These are phyloP conservation scores for Aegle marmelos DNA, from an alignment of 345 rosid genomes.

Conservation along the genomic window DNA sequence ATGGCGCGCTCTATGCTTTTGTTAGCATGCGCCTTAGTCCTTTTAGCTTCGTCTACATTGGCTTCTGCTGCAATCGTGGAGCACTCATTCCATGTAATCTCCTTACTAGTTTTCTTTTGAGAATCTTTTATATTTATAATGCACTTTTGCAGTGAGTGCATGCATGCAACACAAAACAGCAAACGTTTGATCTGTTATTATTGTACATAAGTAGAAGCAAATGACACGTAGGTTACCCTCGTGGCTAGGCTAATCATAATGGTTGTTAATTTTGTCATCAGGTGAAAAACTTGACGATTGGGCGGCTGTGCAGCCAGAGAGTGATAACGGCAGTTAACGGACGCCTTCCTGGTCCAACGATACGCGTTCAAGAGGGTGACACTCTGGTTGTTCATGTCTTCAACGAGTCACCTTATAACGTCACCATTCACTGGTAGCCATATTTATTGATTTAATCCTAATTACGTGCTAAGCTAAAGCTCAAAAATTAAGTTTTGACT, in stretches of 20 bases:
- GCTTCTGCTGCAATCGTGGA: constrained; percentile 74
- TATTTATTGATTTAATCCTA: background rate
- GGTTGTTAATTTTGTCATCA: constrained; percentile 20
- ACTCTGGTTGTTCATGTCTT: constrained; percentile 64
- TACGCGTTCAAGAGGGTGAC: constrained; percentile 70
- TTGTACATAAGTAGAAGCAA: too few relatives aligned
- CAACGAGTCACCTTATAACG: constrained; percentile 78
- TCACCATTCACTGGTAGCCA: constrained; percentile 82
- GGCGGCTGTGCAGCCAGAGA: constrained; percentile 53
- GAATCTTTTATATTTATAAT: too few relatives aligned
- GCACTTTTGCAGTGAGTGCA: background rate
- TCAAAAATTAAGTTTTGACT: background rate
- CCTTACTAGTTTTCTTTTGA: background rate
- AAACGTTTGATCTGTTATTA: too few relatives aligned
- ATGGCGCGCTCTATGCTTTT: constrained; percentile 23
- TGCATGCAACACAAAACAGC: background rate
- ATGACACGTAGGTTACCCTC: too few relatives aligned
- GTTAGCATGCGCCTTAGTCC: constrained; percentile 30
- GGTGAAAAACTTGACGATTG: constrained; percentile 65
- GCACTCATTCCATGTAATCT: constrained; percentile 65
- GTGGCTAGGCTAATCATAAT: too few relatives aligned
- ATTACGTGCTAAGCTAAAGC: background rate
- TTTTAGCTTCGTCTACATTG: constrained; percentile 37
- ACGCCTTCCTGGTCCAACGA: constrained; percentile 70
- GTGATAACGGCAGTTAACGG: constrained; percentile 77